Percentiles rank a stretch among this genome's conserved stretches.
Conservation (phyloP, 2,329 filamentous ascomycete genomes). For the Arthroderma sp. region DNA sequence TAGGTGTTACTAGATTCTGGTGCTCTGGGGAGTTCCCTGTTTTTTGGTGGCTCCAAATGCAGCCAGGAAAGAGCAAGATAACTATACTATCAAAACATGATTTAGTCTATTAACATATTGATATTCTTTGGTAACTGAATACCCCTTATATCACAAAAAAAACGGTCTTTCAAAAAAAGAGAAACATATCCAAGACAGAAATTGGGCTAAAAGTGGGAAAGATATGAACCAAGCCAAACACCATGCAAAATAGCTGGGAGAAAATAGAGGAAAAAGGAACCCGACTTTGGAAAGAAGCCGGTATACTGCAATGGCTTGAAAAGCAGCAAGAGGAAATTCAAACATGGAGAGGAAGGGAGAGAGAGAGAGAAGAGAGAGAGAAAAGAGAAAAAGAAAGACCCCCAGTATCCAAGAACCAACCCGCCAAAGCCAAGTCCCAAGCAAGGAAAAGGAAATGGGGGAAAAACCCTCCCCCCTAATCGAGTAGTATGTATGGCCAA, state of each 20-base stretch:
- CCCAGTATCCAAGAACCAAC: not conserved
- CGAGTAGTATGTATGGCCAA: too few species aligned
- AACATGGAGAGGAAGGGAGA: slow-evolving; percentile 14
- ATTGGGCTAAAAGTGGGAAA: not conserved
- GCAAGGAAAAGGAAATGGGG: not conserved
- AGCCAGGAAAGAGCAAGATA: too few species aligned
- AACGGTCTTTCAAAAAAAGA: not conserved
- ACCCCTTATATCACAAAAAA: not conserved
- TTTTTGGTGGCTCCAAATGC: too few species aligned
- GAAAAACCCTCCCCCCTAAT: too few species aligned
- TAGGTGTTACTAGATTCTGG: too few species aligned
- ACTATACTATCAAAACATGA: too few species aligned
- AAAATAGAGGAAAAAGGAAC: not conserved
- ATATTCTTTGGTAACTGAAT: slow-evolving; percentile 1
- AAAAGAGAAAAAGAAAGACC: slow-evolving; percentile 11
- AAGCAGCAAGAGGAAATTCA: not conserved
- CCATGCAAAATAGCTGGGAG: slow-evolving; percentile 2
- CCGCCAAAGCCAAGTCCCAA: not conserved
- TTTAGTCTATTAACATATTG: not conserved
- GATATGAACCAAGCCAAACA: not conserved
- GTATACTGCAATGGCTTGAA: not conserved
- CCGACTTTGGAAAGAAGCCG: not conserved
- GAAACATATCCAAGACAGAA: not conserved
- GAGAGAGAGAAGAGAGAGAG: slow-evolving; percentile 16
- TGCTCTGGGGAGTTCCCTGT: too few species aligned